Percentiles rank a stretch among this genome's conserved stretches.
Evolutionary conservation across 2,329 filamentous ascomycete species (phyloP).

Genomic region (Fusarium albosuccineum): DNA sequence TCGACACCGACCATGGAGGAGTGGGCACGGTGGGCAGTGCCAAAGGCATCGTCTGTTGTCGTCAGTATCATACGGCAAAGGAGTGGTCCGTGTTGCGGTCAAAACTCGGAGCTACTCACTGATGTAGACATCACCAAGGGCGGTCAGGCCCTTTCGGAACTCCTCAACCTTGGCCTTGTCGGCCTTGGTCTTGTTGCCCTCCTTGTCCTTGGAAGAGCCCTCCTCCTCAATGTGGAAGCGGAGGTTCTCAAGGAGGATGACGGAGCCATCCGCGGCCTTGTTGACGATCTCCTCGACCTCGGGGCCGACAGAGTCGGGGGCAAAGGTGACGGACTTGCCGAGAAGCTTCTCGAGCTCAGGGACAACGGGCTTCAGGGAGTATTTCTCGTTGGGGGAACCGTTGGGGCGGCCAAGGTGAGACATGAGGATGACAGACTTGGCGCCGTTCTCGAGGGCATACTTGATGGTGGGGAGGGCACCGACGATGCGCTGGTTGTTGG

Average conservation of each 20-base stretch:
- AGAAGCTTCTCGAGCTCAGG: slow-evolving; percentile 92
- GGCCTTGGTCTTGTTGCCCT: slow-evolving; percentile 98
- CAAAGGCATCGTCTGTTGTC: slow-evolving; percentile 89
- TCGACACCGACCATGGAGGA: slow-evolving; percentile 99
- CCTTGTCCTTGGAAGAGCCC: slow-evolving; percentile 91
- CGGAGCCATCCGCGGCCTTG: slow-evolving; percentile 82
- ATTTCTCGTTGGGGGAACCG: slow-evolving; percentile 90
- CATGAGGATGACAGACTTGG: slow-evolving; percentile 96
- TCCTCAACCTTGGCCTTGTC: slow-evolving; percentile 92
- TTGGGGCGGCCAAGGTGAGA: slow-evolving; percentile 97
- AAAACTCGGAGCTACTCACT: slow-evolving; percentile 70
- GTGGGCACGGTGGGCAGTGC: slow-evolving; percentile 97
- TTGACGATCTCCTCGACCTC: slow-evolving; percentile 92
- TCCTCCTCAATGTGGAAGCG: slow-evolving; percentile 99
- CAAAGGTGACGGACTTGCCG: slow-evolving; percentile 86
- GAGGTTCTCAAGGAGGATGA: slow-evolving; percentile 96
- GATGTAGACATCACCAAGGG: slow-evolving; percentile 94
- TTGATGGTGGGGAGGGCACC: slow-evolving; percentile 96
- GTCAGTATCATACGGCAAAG: slow-evolving; percentile 34
- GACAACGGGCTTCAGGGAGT: slow-evolving; percentile 92
- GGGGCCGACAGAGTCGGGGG: slow-evolving; percentile 89
- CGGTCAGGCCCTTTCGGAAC: slow-evolving; percentile 96
- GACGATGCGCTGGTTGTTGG: slow-evolving; percentile 98
- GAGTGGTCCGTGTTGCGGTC: not conserved
- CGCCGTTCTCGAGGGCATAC: slow-evolving; percentile 89